Conservation (phyloP, 768 basidiomycete species). For the Boletellus emodensis region DNA sequence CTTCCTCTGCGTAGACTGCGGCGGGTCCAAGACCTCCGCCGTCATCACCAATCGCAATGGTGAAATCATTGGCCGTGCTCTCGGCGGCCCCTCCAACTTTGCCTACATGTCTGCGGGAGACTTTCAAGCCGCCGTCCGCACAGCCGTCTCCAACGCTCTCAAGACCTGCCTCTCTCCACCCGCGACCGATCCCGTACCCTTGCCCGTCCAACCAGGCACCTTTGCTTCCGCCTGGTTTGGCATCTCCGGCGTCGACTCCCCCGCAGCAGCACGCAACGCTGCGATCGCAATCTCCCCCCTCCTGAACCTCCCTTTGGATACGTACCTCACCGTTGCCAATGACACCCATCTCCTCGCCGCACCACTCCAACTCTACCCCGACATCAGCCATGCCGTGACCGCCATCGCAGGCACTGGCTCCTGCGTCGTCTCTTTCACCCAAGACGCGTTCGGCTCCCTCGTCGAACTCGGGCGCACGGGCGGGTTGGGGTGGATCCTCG, state of each 20-base stretch:
- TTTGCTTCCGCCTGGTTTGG: conserved; percentile 81
- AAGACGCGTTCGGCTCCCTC: conserved; percentile 37
- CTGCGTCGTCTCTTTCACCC: conserved; percentile 63
- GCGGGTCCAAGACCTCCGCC: conserved; percentile 83
- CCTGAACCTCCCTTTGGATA: conserved; percentile 53
- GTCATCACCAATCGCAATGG: conserved; percentile 60
- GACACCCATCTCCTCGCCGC: conserved; percentile 84
- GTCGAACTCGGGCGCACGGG: conserved; percentile 67
- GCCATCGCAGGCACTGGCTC: conserved; percentile 83
- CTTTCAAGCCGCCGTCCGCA: conserved; percentile 52
- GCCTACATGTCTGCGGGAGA: conserved; percentile 65
- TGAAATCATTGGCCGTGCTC: conserved; percentile 59
- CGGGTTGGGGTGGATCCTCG: conserved; percentile 83
- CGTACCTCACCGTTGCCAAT: conserved; percentile 62
- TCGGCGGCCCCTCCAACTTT: conserved; percentile 81
- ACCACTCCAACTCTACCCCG: conserved; percentile 59
- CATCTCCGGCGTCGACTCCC: conserved; percentile 77
- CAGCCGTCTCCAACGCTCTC: conserved; percentile 54
- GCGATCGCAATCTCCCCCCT: conserved; percentile 52
- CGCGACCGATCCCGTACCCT: conserved; percentile 32
- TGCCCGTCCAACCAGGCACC: conserved; percentile 36
- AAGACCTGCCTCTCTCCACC: conserved; percentile 39
- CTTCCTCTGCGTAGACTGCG: conserved; percentile 83
- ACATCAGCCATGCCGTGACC: conserved; percentile 60
- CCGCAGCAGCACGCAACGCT: conserved; percentile 54